phyloP scores from a whole-genome alignment of 1,139 yeast genomes.

The Pichia inconspicua region DNA sequence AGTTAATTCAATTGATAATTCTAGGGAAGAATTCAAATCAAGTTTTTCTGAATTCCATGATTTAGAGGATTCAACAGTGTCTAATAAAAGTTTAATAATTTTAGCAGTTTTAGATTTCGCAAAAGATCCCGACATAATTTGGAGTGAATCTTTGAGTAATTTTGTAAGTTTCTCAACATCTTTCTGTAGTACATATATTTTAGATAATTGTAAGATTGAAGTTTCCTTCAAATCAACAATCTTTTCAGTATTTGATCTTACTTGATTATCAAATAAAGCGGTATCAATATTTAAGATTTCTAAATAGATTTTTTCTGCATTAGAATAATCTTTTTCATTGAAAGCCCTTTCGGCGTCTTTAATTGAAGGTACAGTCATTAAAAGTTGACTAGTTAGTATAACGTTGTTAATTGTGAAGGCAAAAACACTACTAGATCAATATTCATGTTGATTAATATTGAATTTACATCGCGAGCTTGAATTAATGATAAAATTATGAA shows the following conservation, averaged over 20 bases:
- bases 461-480: neutral
- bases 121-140: slow-evolving; percentile 52
- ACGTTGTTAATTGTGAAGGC: neutral
- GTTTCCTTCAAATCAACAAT: slow-evolving; percentile 44
- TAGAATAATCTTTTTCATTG: slow-evolving; percentile 37
- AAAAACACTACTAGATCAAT: too few relatives aligned
- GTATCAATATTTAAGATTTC: slow-evolving; percentile 29
- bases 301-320: slow-evolving; percentile 53
- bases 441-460: neutral
- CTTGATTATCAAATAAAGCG: slow-evolving; percentile 15
- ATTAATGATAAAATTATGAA: neutral
- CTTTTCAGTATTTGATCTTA: slow-evolving; percentile 29
- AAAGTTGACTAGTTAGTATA: neutral
- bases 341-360: slow-evolving; percentile 55
- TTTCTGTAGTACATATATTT: slow-evolving; percentile 40
- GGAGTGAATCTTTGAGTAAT: slow-evolving; percentile 64
- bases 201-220: slow-evolving; percentile 58
- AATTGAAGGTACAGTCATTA: slow-evolving; percentile 31
- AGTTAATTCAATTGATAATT: slow-evolving; percentile 63
- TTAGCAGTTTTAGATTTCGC: slow-evolving; percentile 96
- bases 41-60: slow-evolving; percentile 23
- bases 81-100: slow-evolving; percentile 70
- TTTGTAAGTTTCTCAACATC: slow-evolving; percentile 46
- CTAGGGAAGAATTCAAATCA: slow-evolving; percentile 31
- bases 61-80: slow-evolving; percentile 55